Conservation (phyloP, 2,329 filamentous ascomycete genomes). For the Fusarium goolgardi region DNA sequence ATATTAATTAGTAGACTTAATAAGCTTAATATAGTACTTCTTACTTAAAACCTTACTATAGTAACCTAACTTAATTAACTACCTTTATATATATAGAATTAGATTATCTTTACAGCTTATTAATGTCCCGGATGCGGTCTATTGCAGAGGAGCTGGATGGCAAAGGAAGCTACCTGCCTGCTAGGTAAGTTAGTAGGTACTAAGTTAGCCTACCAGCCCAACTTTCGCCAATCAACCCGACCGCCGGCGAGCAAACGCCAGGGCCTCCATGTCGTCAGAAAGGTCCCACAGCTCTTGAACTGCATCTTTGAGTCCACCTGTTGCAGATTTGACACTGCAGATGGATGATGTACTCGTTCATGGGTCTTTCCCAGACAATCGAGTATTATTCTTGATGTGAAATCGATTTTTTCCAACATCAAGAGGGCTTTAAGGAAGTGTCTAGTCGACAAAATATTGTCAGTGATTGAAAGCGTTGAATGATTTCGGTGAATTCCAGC, state of each 20-base stretch:
- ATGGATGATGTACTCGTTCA: slow-evolving; percentile 3
- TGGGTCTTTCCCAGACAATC: slow-evolving; percentile 19
- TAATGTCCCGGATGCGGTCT: slow-evolving; percentile 32
- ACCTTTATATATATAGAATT: too few relatives aligned
- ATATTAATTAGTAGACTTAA: too few relatives aligned
- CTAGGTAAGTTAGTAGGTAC: too few relatives aligned
- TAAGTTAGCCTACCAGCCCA: not conserved
- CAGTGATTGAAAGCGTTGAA: slow-evolving; percentile 4
- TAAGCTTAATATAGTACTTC: too few relatives aligned
- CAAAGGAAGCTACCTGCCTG: slow-evolving; percentile 2
- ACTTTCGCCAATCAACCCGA: slow-evolving; percentile 7
- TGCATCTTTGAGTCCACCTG: slow-evolving; percentile 34
- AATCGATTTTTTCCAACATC: not conserved
- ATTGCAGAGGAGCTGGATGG: slow-evolving; percentile 19
- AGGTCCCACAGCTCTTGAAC: slow-evolving; percentile 36
- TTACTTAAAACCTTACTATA: too few relatives aligned
- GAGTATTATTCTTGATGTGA: slow-evolving; percentile 2
- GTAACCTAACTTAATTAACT: too few relatives aligned
- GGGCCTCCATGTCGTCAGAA: slow-evolving; percentile 39
- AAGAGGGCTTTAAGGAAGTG: not conserved
- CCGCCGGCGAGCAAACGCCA: slow-evolving; percentile 27
- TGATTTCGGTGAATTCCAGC: not conserved
- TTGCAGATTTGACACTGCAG: slow-evolving; percentile 14
- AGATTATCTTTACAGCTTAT: not conserved
- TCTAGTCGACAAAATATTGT: not conserved